Evolutionary conservation across 176 grass and related monocot genomes (phyloP).

Genomic region (Oryza meridionalis): DNA sequence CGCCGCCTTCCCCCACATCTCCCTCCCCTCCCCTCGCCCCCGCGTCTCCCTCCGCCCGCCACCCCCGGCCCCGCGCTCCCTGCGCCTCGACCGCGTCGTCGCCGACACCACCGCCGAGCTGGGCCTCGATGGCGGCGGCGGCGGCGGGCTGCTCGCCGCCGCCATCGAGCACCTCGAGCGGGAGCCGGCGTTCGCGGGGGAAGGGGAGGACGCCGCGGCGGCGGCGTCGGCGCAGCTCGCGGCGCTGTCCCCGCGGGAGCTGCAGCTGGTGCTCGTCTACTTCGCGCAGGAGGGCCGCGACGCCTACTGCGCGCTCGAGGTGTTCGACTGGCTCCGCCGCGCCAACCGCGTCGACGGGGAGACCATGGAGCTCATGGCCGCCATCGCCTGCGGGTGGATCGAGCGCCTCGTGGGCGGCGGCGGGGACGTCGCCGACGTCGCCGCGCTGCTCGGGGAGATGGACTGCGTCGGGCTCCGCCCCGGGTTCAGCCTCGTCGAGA

Average conservation of each 20-base stretch:
- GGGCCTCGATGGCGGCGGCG: neutral
- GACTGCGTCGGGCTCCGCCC: conserved; percentile 91
- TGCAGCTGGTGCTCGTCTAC: conserved; percentile 93
- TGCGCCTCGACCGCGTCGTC: conserved; percentile 53
- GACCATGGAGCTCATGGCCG: conserved; percentile 98
- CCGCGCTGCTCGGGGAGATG: conserved; percentile 85
- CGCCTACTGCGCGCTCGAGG: conserved; percentile 94
- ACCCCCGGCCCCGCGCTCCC: conserved; percentile 16
- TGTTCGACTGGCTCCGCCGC: conserved; percentile 96
- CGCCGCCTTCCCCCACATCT: conserved; percentile 34
- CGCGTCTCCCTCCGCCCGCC: neutral
- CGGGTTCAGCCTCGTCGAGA: conserved; percentile 94
- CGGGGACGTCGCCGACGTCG: conserved; percentile 67
- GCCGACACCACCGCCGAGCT: conserved; percentile 18
- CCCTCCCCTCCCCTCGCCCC: neutral
- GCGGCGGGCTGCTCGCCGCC: conserved; percentile 37
- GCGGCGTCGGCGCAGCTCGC: conserved; percentile 57
- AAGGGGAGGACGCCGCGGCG: conserved; percentile 55
- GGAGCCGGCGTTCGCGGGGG: conserved; percentile 61
- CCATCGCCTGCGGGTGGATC: conserved; percentile 94
- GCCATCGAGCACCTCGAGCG: conserved; percentile 89
- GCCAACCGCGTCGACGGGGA: conserved; percentile 93
- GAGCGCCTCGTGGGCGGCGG: conserved; percentile 70
- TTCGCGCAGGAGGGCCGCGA: conserved; percentile 96
- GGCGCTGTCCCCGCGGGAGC: conserved; percentile 74